A percentile compares a stretch with the other conserved stretches of the same genome.
Evolutionary conservation across 305 asterid genomes (phyloP).

Genomic region (Fraxinus xanthoxyloides): DNA sequence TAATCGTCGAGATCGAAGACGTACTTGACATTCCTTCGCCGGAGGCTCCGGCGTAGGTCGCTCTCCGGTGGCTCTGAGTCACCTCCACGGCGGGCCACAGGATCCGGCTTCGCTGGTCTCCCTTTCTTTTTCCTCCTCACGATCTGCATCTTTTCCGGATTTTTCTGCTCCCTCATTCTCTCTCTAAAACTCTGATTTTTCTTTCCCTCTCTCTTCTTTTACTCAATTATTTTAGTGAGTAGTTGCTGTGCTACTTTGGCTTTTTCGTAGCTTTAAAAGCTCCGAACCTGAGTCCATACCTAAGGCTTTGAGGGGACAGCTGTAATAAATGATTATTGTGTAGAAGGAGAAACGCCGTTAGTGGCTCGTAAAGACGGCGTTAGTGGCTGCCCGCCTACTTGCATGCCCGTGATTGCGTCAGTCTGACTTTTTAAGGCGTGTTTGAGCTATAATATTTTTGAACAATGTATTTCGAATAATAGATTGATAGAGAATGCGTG

Average conservation of each 20-base stretch:
- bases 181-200: conserved; percentile 11
- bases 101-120: conserved; percentile 82
- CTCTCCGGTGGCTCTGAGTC: conserved; percentile 31
- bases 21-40: conserved; percentile 87
- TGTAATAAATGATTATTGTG: conserved; percentile 7
- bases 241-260: conserved; percentile 24
- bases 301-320: conserved; percentile 18
- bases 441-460: too few relatives aligned
- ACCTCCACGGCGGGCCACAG: conserved; percentile 26
- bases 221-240: conserved; percentile 30
- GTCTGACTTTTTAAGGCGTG: background rate
- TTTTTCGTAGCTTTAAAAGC: conserved; percentile 14
- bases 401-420: conserved; percentile 24
- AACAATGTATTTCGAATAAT: too few relatives aligned
- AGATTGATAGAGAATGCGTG: too few relatives aligned
- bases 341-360: conserved; percentile 23
- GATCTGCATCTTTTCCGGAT: conserved; percentile 76
- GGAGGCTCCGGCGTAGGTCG: conserved; percentile 77
- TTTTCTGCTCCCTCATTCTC: conserved; percentile 30
- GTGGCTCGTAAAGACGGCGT: conserved; percentile 28
- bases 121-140: conserved; percentile 90
- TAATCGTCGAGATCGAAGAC: conserved; percentile 92
- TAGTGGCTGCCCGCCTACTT: conserved; percentile 24
- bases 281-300: conserved; percentile 24
- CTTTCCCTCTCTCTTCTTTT: conserved; percentile 32